Evolutionary conservation across 1,139 yeast species (phyloP).

Genomic region (Blastobotrys elegans): DNA sequence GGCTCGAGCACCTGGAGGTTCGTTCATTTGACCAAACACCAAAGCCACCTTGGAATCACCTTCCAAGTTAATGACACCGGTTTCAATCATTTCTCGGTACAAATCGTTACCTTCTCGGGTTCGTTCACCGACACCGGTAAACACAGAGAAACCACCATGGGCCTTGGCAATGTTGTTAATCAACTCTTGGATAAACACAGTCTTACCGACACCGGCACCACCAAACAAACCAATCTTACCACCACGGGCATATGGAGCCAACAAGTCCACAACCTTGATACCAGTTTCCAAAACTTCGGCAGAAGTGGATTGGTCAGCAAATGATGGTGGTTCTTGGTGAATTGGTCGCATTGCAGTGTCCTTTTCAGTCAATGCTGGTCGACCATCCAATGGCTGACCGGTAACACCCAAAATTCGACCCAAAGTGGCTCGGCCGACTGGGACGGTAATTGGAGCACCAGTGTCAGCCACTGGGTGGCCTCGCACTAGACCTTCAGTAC

Average conservation of each 20-base stretch:
- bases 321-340: slow-evolving; percentile 96
- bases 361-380: slow-evolving; percentile 73
- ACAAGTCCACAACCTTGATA: slow-evolving; percentile 98
- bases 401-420: slow-evolving; percentile 98
- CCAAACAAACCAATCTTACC: slow-evolving; percentile 99
- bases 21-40: slow-evolving; percentile 99
- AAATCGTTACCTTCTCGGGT: slow-evolving; percentile 99
- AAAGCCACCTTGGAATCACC: slow-evolving; percentile 99
- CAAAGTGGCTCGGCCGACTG: slow-evolving; percentile 98
- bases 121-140: slow-evolving; percentile 99
- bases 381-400: slow-evolving; percentile 99
- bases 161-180: slow-evolving; percentile 99
- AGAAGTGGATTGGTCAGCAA: slow-evolving; percentile 93
- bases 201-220: slow-evolving; percentile 99
- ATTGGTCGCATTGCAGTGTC: slow-evolving; percentile 91
- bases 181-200: slow-evolving; percentile 99
- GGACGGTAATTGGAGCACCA: slow-evolving; percentile 97
- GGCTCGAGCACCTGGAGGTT: slow-evolving; percentile 99
- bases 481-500: slow-evolving; percentile 99
- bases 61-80: slow-evolving; percentile 98
- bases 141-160: slow-evolving; percentile 99
- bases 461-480: slow-evolving; percentile 90
- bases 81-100: slow-evolving; percentile 99
- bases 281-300: slow-evolving; percentile 98
- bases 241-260: slow-evolving; percentile 99